Evolutionary conservation across 2,329 filamentous ascomycete species (phyloP).

Genomic region (Penicillium sp.): DNA sequence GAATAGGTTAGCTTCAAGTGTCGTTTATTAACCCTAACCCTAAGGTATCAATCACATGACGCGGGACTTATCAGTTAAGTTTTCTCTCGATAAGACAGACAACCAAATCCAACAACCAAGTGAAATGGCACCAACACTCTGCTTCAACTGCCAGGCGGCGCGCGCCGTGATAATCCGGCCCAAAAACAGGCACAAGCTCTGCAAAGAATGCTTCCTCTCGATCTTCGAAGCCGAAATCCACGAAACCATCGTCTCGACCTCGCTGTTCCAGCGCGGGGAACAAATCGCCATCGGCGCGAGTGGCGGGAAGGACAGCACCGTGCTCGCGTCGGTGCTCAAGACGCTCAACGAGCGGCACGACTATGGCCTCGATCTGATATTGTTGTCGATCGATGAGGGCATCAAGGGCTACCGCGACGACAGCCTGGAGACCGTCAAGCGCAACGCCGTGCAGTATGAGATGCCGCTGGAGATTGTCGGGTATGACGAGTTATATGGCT

Average conservation of each 20-base stretch:
- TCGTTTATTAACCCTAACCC: no score
- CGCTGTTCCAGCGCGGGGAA: conserved; percentile 80
- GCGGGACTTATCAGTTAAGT: background rate
- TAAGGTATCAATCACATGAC: no score
- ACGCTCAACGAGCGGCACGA: conserved; percentile 85
- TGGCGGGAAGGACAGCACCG: conserved; percentile 95
- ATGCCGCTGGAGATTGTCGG: conserved; percentile 91
- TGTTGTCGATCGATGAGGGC: conserved; percentile 92
- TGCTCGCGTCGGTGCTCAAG: conserved; percentile 89
- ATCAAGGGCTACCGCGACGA: conserved; percentile 97
- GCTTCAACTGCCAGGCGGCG: conserved; percentile 69
- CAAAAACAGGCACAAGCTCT: conserved; percentile 92
- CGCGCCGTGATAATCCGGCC: conserved; percentile 88
- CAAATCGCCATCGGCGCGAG: conserved; percentile 91
- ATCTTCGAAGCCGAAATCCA: conserved; percentile 93
- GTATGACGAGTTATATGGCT: conserved; percentile 91
- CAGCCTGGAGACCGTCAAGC: conserved; percentile 91
- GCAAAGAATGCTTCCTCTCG: conserved; percentile 78
- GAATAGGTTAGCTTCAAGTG: no score
- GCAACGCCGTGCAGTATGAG: conserved; percentile 84
- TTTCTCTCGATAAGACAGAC: background rate
- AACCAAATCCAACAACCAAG: background rate
- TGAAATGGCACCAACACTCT: conserved; percentile 71
- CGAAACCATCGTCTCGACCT: conserved; percentile 77
- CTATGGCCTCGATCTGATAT: conserved; percentile 79